Base-by-base conservation (phyloP, 768 basidiomycete species). In the Boletus huronensis region DNA sequence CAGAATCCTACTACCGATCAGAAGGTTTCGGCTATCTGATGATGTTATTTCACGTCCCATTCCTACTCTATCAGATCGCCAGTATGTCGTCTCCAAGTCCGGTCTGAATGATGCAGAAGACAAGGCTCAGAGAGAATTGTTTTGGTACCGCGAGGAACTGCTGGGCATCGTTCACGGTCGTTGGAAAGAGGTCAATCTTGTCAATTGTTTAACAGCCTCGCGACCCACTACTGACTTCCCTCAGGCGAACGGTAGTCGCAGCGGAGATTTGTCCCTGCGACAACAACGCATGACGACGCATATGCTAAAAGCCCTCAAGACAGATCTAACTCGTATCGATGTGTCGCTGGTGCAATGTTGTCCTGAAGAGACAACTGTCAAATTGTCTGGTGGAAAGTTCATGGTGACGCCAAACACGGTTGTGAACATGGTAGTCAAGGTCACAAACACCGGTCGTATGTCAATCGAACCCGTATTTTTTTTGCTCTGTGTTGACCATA, bases 91-190 rank as follows among this genome's bases (percentile, higher is more conserved):
- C 0, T 79, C 86, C 25, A 89, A 90, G 61, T 82, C 86, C 5
- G 80, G 75, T 46, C 72, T 90, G 54, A 80, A 85, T 1, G 66
- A 71, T 11, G 73, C 70, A 42, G 86, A 91, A 59, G 80, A 87
- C 56, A 76, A 75, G 40, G 65, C 76, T 10, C 87, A 93, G 66
- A 79, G 84, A 36, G 90, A 93, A 65, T 67, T 95, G 16, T 99
- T 98, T 74, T 99, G 97, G 97, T 96, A 97, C 68, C 79, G 95
- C 34, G 95, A 99, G 69, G 84, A 87, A 58, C 72, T 99, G 10
- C 81, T 98, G 63, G 82, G 82, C 43, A 71, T 74, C 47, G 67
- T 98, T 14, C 75, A 73, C 13, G 87, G 87, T 10, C 77, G 75
- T 17, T 99, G 97, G 97, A 80, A 80, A 64, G 97, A 98, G 82